Percentiles rank a stretch among this genome's conserved stretches.
Conservation (phyloP, 129 eudicot genomes). For the Helianthus annuus region DNA sequence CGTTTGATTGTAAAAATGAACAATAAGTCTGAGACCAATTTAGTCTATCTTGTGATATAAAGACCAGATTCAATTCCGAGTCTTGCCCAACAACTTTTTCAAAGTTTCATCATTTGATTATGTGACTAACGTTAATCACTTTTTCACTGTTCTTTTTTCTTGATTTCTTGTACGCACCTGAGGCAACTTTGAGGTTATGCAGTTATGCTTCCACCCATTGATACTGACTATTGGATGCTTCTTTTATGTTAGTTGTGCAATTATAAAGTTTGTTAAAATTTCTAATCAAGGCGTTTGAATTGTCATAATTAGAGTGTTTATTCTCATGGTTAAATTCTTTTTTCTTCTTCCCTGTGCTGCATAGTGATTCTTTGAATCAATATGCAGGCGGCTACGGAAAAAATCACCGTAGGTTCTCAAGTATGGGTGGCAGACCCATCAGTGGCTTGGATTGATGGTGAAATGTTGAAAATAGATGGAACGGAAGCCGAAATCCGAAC, state of each 20-base stretch:
- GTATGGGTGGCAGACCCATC: constrained; percentile 89
- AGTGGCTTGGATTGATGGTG: constrained; percentile 87
- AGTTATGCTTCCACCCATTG: background rate
- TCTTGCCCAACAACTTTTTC: background rate
- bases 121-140: background rate
- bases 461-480: constrained; percentile 74
- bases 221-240: background rate
- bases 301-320: too few species aligned
- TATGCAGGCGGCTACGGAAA: constrained; percentile 67
- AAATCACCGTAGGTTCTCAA: constrained; percentile 75
- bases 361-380: background rate
- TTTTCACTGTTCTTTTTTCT: background rate
- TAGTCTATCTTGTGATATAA: background rate
- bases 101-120: background rate
- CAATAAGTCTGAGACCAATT: background rate
- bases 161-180: background rate
- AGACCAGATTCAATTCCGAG: background rate
- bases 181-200: background rate
- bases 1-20: background rate
- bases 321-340: background rate
- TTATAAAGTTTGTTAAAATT: background rate
- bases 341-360: background rate
- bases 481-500: constrained; percentile 68
- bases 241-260: background rate
- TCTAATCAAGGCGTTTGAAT: background rate